These are phyloP conservation scores for Epicoccum nigrum DNA, from an alignment of 2,329 filamentous ascomycete species.

Conservation along the genomic window DNA sequence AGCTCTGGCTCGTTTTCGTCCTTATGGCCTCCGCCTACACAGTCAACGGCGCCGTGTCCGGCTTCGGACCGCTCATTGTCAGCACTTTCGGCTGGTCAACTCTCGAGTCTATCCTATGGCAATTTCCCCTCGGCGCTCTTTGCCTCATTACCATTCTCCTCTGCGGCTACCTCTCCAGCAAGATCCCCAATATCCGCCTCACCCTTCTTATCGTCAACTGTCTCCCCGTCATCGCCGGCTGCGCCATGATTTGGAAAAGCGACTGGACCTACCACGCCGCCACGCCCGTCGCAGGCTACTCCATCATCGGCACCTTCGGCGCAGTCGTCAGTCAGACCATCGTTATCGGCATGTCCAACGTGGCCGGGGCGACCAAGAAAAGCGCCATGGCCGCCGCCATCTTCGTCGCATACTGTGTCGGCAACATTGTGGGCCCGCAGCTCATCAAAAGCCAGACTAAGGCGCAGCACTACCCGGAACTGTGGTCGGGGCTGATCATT, in stretches of 20 bases:
- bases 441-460: constrained; percentile 72
- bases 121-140: constrained; percentile 75
- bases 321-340: constrained; percentile 70
- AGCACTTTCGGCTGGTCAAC: constrained; percentile 52
- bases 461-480: constrained; percentile 68
- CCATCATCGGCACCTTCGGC: constrained; percentile 75
- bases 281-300: constrained; percentile 72
- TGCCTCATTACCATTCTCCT: constrained; percentile 70
- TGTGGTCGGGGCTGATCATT: constrained; percentile 73
- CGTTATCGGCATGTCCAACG: constrained; percentile 67
- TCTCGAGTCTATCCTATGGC: constrained; percentile 56
- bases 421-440: constrained; percentile 78
- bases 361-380: constrained; percentile 79
- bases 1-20: constrained; percentile 49
- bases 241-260: constrained; percentile 75
- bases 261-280: constrained; percentile 68
- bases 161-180: constrained; percentile 68
- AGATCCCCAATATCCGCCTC: constrained; percentile 67
- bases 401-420: constrained; percentile 76
- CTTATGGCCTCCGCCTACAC: constrained; percentile 63
- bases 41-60: constrained; percentile 52
- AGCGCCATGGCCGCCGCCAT: constrained; percentile 75
- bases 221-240: constrained; percentile 76
- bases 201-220: constrained; percentile 69
- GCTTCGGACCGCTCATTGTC: constrained; percentile 48